Evolutionary conservation across 768 basidiomycete species (phyloP), one percentile per base, ranked within the genome.

Genomic region (Leccinellum rugosiceps): DNA sequence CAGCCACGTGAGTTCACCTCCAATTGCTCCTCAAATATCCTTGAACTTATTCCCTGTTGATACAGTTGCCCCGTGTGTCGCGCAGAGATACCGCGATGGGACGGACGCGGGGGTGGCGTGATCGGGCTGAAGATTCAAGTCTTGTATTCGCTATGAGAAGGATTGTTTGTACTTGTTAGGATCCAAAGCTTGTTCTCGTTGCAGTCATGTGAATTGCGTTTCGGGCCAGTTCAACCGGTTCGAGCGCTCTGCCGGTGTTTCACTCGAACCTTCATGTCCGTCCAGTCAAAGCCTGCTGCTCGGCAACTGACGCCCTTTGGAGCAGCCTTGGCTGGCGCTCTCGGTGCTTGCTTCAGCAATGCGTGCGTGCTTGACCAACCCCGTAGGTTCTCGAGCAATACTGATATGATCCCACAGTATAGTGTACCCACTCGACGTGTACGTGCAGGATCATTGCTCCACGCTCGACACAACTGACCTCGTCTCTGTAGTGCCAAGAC

Each of bases 381-480:
- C 19, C 11, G 5, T 19, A 43, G 10, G 1, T 13, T 43, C n/a
- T 32, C 32, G 32, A 32, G 5, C 32, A 32, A 14, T 32, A 19
- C 41, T 43, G 10, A 43, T 8, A 43, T 43, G 10, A 43, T 43
- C 11, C 19, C 19, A 55, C 63, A 96, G 94, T 46, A 82, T 90
- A 47, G 93, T 98, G 4, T 99, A 99, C 70, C 96, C 96, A 15
- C 76, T 99, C 53, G 96, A 99, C 74, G 92, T 94, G 87, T 93
- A 77, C 65, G 92, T 77, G 1, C 5, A 43, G 0, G 1, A 21
- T 28, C n/a, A 0, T 17, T 26, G 6, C 23, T 6, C 1, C 17
- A 23, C 45, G 4, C 30, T 17, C 35, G 13, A 45, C 11, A 34
- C 50, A 6, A 35, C 41, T 65, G 46, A 57, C 35, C 30, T 59